phyloP scores from a whole-genome alignment of 257 asterid genomes.

The Coffea eugenioides region DNA sequence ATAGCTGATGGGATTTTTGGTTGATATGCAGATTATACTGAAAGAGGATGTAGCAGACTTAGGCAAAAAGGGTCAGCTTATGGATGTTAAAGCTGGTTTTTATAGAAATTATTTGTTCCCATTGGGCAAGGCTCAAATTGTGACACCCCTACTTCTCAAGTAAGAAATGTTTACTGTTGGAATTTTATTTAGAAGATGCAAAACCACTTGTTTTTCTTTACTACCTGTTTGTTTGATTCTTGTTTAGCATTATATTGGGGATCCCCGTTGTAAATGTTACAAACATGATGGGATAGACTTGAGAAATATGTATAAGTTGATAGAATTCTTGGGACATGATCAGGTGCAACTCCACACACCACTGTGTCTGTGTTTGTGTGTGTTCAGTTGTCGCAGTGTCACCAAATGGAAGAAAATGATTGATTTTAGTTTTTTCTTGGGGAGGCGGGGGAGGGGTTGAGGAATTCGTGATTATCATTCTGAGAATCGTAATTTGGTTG shows the following conservation, averaged over 20 bases:
- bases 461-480: neutral
- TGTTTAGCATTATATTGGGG: neutral
- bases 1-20: neutral
- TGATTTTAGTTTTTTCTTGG: neutral
- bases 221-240: constrained; percentile 3
- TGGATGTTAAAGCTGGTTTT: constrained; percentile 86
- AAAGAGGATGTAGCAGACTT: constrained; percentile 75
- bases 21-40: constrained; percentile 62
- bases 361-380: neutral
- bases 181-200: neutral
- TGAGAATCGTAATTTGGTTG: neutral
- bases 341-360: neutral
- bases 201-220: neutral
- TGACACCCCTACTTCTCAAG: constrained; percentile 73
- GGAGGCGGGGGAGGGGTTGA: no score
- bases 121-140: constrained; percentile 75
- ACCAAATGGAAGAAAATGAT: neutral
- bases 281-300: neutral
- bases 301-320: neutral
- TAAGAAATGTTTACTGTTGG: constrained; percentile 25
- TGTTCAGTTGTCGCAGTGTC: neutral
- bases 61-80: constrained; percentile 87
- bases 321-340: neutral
- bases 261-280: neutral
- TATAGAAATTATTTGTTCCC: constrained; percentile 75